phyloP scores from a whole-genome alignment of 139 green algal genomes.

The Tetraselmis striata region DNA sequence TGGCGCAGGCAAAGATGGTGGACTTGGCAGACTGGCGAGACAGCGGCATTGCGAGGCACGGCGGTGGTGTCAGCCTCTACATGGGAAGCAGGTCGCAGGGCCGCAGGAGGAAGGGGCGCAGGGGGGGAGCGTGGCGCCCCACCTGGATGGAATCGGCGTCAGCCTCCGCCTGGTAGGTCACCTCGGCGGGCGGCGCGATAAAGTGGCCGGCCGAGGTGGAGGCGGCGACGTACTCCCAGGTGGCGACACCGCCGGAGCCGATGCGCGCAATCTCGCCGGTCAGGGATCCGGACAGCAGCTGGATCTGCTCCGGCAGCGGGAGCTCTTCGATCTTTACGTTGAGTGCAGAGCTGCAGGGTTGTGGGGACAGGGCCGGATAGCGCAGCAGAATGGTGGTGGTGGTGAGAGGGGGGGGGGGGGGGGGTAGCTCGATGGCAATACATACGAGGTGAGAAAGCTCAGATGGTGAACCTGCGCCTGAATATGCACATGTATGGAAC shows the following conservation, averaged over 20 bases:
- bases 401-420: too few species aligned
- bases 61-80: too few species aligned
- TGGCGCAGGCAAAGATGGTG: not conserved
- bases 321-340: slow-evolving; percentile 22
- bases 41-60: too few species aligned
- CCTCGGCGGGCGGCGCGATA: slow-evolving; percentile 3
- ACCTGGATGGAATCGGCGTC: slow-evolving; percentile 30
- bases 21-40: not conserved
- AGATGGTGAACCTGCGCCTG: too few species aligned
- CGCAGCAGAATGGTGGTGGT: too few species aligned
- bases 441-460: too few species aligned
- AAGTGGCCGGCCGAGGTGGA: slow-evolving; percentile 19
- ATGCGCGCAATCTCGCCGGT: slow-evolving; percentile 18
- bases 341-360: slow-evolving; percentile 20
- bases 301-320: slow-evolving; percentile 11
- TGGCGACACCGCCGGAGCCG: slow-evolving; percentile 19
- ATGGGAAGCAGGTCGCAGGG: too few species aligned
- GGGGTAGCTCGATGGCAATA: too few species aligned
- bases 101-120: too few species aligned
- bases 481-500: too few species aligned
- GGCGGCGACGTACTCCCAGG: slow-evolving; percentile 27
- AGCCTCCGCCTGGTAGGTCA: slow-evolving; percentile 27
- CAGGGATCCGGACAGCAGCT: slow-evolving; percentile 20
- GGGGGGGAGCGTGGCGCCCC: too few species aligned
- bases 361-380: too few species aligned